Evolutionary conservation across 2,329 filamentous ascomycete genomes (phyloP).

Genomic region (Diaporthe ilicicola): DNA sequence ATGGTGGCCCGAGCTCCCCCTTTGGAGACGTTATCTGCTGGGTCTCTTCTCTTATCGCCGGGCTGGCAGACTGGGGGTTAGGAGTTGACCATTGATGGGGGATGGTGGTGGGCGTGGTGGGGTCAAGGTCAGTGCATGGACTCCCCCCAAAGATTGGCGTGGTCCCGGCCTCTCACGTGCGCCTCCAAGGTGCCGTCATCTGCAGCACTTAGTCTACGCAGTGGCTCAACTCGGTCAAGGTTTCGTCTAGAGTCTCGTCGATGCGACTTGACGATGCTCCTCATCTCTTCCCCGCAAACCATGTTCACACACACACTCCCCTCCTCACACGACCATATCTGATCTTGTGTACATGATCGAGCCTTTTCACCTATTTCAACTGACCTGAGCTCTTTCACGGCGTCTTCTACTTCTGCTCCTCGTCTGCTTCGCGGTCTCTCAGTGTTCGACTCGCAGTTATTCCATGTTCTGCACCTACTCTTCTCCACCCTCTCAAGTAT

Average conservation of each 20-base stretch:
- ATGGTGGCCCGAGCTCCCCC: conserved; percentile 1
- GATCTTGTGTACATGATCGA: neutral
- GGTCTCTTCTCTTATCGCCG: neutral
- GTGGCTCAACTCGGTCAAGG: neutral
- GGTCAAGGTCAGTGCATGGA: no score
- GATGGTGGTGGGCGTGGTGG: neutral
- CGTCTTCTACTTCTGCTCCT: neutral
- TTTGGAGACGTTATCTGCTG: neutral
- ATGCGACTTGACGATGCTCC: conserved; percentile 9
- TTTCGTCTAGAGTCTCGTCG: conserved; percentile 2
- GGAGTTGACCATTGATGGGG: neutral
- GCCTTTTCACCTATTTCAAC: conserved; percentile 7
- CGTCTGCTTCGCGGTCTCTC: neutral
- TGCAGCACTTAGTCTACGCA: neutral
- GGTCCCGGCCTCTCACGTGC: neutral
- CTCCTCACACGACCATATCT: neutral
- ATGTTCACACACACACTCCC: neutral
- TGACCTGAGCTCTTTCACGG: neutral
- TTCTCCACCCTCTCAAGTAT: conserved; percentile 40
- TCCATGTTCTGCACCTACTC: conserved; percentile 36
- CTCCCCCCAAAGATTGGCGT: neutral
- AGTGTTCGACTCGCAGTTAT: neutral
- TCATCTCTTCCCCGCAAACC: conserved; percentile 24
- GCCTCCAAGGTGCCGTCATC: neutral
- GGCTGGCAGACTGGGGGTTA: neutral